Percentiles rank a stretch among this genome's conserved stretches.
Conservation (phyloP, 139 green algal species). For the Picochlorum sp. region DNA sequence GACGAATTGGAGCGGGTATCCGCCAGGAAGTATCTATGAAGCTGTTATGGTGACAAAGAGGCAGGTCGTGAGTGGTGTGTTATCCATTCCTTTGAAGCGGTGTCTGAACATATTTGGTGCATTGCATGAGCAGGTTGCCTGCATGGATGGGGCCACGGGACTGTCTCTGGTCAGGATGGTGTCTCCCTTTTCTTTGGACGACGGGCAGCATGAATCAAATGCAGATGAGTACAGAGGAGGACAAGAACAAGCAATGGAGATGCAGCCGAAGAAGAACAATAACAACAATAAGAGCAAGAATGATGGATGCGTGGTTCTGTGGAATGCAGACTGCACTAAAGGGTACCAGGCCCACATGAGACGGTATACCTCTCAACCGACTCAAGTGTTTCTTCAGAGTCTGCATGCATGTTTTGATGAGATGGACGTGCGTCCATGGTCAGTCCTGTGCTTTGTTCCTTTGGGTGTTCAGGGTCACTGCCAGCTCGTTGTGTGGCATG, state of each 20-base stretch:
- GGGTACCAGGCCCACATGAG: neutral
- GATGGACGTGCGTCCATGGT: neutral
- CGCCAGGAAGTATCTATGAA: neutral
- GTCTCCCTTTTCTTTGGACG: too few relatives aligned
- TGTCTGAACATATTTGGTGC: neutral
- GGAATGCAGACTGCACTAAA: neutral
- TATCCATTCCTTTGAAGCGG: neutral
- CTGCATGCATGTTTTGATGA: neutral
- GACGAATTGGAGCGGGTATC: neutral
- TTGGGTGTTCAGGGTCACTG: neutral
- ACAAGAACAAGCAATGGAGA: too few relatives aligned
- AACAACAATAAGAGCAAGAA: too few relatives aligned
- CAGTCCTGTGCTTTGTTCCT: neutral
- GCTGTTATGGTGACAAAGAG: neutral
- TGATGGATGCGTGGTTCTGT: neutral
- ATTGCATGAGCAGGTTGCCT: neutral
- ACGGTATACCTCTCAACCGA: constrained; percentile 1
- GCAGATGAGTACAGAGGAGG: too few relatives aligned
- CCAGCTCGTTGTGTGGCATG: neutral
- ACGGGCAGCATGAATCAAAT: too few relatives aligned
- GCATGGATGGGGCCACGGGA: too few relatives aligned
- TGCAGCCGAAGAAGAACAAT: too few relatives aligned
- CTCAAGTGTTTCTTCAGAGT: neutral
- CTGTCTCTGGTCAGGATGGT: too few relatives aligned
- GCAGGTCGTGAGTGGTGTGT: neutral